Conservation (phyloP, 495 filamentous ascomycete genomes). For the Durotheca rogersii region DNA sequence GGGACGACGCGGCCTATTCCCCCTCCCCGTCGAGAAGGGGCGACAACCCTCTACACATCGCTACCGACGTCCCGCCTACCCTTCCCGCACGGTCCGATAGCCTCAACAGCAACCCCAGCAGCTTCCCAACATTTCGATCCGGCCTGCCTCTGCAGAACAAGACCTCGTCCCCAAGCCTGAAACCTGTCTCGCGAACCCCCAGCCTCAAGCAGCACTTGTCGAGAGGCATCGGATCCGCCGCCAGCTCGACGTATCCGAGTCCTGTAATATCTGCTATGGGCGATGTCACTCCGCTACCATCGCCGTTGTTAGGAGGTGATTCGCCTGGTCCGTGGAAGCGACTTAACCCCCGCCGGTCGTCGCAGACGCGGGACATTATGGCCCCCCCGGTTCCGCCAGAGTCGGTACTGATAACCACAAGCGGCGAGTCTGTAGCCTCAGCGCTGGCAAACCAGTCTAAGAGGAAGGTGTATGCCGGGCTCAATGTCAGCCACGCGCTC, state of each 20-base stretch:
- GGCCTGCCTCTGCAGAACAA: conserved; percentile 38
- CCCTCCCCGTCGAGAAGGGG: conserved; percentile 21
- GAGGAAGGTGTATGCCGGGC: conserved; percentile 53
- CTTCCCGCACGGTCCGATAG: conserved; percentile 28
- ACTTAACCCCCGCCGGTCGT: conserved; percentile 43
- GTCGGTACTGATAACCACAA: conserved; percentile 46
- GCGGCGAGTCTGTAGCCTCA: conserved; percentile 53
- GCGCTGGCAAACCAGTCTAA: conserved; percentile 51
- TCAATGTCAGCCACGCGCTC: conserved; percentile 34
- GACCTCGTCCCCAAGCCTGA: conserved; percentile 44
- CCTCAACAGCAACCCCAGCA: conserved; percentile 28
- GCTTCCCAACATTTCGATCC: conserved; percentile 33
- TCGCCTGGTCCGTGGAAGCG: conserved; percentile 73
- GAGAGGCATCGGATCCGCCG: conserved; percentile 43
- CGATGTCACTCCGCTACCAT: conserved; percentile 90
- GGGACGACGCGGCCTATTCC: conserved; percentile 19
- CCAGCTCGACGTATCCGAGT: conserved; percentile 47
- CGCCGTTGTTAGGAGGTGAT: conserved; percentile 70
- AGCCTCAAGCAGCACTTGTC: conserved; percentile 46
- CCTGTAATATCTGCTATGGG: conserved; percentile 79
- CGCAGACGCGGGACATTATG: conserved; percentile 37
- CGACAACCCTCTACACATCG: conserved; percentile 33
- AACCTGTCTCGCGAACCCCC: conserved; percentile 48
- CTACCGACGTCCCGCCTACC: conserved; percentile 38
- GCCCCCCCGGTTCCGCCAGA: conserved; percentile 44